phyloP scores from a whole-genome alignment of 768 basidiomycete species.

The Mycena haematopus region DNA sequence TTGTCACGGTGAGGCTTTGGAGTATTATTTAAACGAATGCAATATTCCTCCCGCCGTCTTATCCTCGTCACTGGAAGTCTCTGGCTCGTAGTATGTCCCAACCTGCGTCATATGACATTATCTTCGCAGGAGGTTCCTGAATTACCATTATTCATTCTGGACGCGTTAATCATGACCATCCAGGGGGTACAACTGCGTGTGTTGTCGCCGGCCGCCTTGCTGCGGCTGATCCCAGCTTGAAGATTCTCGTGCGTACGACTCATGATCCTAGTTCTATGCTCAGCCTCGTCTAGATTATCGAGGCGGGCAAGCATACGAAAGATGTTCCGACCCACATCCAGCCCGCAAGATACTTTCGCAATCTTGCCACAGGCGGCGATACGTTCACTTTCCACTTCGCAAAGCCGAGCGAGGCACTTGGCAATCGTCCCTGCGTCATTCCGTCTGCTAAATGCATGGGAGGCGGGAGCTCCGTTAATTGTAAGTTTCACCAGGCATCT shows the following conservation, averaged over 20 bases:
- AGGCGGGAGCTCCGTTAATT: conserved; percentile 69
- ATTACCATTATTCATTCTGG: not conserved
- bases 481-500: conserved; percentile 38
- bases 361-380: conserved; percentile 44
- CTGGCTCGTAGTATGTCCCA: conserved; percentile 1
- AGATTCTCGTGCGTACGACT: conserved; percentile 51
- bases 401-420: conserved; percentile 48
- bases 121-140: conserved; percentile 59
- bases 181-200: conserved; percentile 63
- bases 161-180: not conserved
- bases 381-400: conserved; percentile 54
- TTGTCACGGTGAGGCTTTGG: no score
- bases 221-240: conserved; percentile 57
- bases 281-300: conserved; percentile 50
- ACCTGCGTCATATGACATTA: conserved; percentile 23
- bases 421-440: conserved; percentile 51
- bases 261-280: not conserved
- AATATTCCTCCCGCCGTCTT: not conserved
- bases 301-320: conserved; percentile 60
- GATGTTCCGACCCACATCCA: conserved; percentile 56
- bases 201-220: conserved; percentile 62
- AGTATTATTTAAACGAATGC: no score
- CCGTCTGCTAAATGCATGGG: conserved; percentile 59
- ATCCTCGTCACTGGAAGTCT: no score
- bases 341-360: conserved; percentile 56